Base-by-base conservation (phyloP, 1,284 basidiomycete species). In the Apiotrichum gamsii region DNA sequence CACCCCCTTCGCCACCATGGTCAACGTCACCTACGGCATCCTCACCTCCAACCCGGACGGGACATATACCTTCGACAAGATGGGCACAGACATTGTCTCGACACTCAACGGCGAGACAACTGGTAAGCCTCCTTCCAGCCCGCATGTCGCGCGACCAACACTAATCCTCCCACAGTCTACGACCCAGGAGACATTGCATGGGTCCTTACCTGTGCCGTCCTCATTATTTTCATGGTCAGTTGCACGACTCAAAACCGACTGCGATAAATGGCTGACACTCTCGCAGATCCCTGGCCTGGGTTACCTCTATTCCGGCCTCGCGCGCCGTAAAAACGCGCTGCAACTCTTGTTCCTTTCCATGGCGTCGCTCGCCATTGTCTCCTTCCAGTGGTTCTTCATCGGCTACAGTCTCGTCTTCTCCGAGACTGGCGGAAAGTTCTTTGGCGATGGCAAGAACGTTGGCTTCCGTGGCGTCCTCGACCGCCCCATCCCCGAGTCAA, bases 351-450 rank as follows among this genome's bases (percentile, higher is more conserved):
- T 77, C 58, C 67, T 78, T 36, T 74, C 74, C 11, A 65, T 79
- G 60, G 85, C 87, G 55, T 84, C 85, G 3, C 76, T 90, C 56
- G 82, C 83, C 51, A 84, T 91, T 56, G 68, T 74, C 28, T 72
- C 70, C 1, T 86, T 95, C 74, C 89, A 93, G 65, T 91, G 87
- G 87, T 89, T 82, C 69, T 84, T 85, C 70, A 84, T 84, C 80
- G 87, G 86, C 15, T 90, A 90, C 72, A 84, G 83, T 1, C 75
- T 90, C 29, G 85, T 85, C 3, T 90, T 90, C 67, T 87, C 85
- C 4, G 75, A 81, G 11, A 80, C 82, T 0, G 85, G 77, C 13
- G 76, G 76, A 41, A 49, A 55, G 3, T 84, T 77, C 67, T 81
- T 84, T 40, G 85, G 84, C 9, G 74, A 85, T 54, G 74, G 85